Evolutionary conservation across 441 rosid species (phyloP).

Genomic region (Metrosideros polymorpha): DNA sequence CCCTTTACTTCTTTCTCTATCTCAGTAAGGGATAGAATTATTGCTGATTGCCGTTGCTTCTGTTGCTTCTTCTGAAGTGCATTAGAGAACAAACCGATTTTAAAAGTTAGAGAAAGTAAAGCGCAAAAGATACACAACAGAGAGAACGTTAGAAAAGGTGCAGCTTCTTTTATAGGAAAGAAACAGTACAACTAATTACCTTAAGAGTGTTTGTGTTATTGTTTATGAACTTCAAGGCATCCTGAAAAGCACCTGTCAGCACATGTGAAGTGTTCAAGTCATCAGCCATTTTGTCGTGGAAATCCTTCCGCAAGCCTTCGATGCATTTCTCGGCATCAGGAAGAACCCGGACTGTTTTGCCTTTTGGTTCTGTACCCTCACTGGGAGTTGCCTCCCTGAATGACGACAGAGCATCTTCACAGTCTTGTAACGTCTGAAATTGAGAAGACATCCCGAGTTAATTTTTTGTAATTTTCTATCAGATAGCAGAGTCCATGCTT

Average conservation of each 20-base stretch:
- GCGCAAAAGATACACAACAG: neutral
- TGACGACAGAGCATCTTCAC: constrained; percentile 46
- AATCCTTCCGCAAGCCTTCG: constrained; percentile 37
- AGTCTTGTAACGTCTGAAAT: constrained; percentile 68
- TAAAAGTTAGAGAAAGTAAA: neutral
- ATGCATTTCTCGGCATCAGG: constrained; percentile 49
- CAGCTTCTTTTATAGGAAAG: neutral
- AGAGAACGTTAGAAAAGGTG: neutral
- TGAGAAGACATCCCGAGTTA: neutral
- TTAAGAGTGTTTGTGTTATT: constrained; percentile 42
- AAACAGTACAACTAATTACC: constrained; percentile 22
- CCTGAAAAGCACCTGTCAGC: constrained; percentile 71
- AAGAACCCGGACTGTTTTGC: constrained; percentile 22
- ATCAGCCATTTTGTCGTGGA: constrained; percentile 65
- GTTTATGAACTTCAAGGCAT: constrained; percentile 67
- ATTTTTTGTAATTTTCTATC: neutral
- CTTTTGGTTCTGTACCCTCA: constrained; percentile 20
- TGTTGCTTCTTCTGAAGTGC: constrained; percentile 62
- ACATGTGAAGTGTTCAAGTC: constrained; percentile 71
- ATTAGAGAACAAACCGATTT: neutral
- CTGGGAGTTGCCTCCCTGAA: constrained; percentile 31
- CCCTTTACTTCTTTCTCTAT: constrained; percentile 45
- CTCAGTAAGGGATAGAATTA: constrained; percentile 48
- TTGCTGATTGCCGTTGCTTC: constrained; percentile 42
- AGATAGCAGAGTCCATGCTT: neutral